Evolutionary conservation across 1,139 yeast species (phyloP).

Genomic region (Wickerhamomyces sp.): DNA sequence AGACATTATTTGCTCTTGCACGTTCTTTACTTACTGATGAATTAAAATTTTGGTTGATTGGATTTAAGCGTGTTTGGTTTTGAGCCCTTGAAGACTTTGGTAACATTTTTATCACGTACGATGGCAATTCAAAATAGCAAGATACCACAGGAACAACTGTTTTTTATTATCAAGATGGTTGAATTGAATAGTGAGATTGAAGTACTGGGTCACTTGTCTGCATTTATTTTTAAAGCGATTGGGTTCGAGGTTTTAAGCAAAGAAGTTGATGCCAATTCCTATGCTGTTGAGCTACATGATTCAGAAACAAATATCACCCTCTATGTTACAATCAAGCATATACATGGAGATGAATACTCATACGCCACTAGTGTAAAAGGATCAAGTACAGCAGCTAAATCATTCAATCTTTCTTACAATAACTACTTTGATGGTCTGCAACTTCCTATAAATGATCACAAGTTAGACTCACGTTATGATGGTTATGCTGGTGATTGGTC

Average conservation of each 20-base stretch:
- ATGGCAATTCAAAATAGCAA: not conserved
- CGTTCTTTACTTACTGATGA: too few relatives aligned
- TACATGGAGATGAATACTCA: not conserved
- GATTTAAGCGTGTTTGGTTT: not conserved
- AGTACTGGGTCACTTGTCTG: slow-evolving; percentile 1
- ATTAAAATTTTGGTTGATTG: not conserved
- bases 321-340: not conserved
- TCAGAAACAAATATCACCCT: not conserved
- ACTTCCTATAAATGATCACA: not conserved
- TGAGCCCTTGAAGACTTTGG: not conserved
- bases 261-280: not conserved
- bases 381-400: not conserved
- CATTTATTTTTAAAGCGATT: not conserved
- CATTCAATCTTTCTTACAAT: not conserved
- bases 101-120: not conserved
- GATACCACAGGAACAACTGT: not conserved
- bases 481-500: slow-evolving; percentile 1
- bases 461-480: slow-evolving; percentile 1
- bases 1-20: too few relatives aligned
- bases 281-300: not conserved
- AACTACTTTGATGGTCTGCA: not conserved
- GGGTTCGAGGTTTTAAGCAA: not conserved
- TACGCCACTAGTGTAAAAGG: not conserved
- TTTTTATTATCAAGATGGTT: not conserved
- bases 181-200: not conserved